Percentiles rank a stretch among this genome's conserved stretches.
phyloP scores from a whole-genome alignment of 306 rosid species.

The Herpetospermum pedunculosum region DNA sequence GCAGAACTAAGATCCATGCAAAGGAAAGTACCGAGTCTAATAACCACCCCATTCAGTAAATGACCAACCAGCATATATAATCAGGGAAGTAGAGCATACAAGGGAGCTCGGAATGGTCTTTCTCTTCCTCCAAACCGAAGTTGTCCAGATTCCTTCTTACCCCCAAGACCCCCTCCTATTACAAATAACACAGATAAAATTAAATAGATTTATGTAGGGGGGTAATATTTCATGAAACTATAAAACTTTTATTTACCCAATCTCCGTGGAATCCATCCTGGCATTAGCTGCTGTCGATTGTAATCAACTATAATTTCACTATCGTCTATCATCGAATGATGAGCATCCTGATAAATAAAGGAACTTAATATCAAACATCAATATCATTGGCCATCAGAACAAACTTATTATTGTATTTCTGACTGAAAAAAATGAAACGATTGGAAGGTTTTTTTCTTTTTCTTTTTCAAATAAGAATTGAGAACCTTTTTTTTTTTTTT shows the following conservation, averaged over 20 bases:
- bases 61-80: background rate
- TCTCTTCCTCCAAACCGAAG: constrained; percentile 98
- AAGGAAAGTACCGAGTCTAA: background rate
- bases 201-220: constrained; percentile 3
- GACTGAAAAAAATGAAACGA: background rate
- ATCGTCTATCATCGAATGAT: constrained; percentile 64
- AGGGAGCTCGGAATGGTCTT: constrained; percentile 86
- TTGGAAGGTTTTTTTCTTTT: background rate
- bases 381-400: background rate
- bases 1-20: background rate
- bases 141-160: constrained; percentile 94
- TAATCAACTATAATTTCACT: constrained; percentile 73
- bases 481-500: background rate
- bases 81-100: constrained; percentile 29
- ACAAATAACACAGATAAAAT: constrained; percentile 6
- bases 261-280: constrained; percentile 96
- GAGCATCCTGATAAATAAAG: constrained; percentile 62
- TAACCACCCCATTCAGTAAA: background rate
- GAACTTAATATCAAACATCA: background rate
- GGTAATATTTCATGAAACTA: constrained; percentile 8
- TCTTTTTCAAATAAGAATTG: no score
- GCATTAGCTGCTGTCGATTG: constrained; percentile 77
- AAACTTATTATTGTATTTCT: background rate
- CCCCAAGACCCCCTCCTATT: constrained; percentile 90
- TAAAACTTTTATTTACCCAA: constrained; percentile 50